Percentiles rank a stretch among this genome's conserved stretches.
Evolutionary conservation across 495 filamentous ascomycete genomes (phyloP).

Genomic region (Penicillium verhagenii): DNA sequence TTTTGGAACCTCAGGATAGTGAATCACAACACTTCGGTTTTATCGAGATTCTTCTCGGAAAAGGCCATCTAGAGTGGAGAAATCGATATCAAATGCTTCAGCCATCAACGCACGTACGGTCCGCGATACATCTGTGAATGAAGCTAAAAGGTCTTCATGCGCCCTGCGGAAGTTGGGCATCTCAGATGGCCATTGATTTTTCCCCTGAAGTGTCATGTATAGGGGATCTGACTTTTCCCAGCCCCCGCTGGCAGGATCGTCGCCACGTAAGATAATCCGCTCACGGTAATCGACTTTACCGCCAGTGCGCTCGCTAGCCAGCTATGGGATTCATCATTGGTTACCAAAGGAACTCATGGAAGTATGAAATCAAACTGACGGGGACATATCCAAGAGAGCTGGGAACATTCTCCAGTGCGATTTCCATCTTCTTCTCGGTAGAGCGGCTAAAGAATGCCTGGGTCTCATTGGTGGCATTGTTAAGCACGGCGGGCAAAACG

Average conservation of each 20-base stretch:
- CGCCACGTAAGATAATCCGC: background rate
- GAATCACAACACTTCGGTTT: background rate
- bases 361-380: background rate
- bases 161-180: background rate
- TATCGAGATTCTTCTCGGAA: background rate
- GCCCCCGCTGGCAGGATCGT: background rate
- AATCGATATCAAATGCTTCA: background rate
- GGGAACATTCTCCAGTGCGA: background rate
- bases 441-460: background rate
- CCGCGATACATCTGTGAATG: background rate
- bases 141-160: background rate
- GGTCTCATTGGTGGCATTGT: background rate
- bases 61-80: background rate
- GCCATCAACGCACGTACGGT: background rate
- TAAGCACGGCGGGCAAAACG: background rate
- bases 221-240: background rate
- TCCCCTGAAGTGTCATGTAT: background rate
- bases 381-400: background rate
- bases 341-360: background rate
- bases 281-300: background rate
- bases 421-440: background rate
- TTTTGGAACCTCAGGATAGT: background rate
- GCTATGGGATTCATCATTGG: background rate
- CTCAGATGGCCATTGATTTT: background rate
- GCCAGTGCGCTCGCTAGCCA: background rate